Evolutionary conservation across 257 asterid species (phyloP).

Genomic region (Solanum gandarillasii): DNA sequence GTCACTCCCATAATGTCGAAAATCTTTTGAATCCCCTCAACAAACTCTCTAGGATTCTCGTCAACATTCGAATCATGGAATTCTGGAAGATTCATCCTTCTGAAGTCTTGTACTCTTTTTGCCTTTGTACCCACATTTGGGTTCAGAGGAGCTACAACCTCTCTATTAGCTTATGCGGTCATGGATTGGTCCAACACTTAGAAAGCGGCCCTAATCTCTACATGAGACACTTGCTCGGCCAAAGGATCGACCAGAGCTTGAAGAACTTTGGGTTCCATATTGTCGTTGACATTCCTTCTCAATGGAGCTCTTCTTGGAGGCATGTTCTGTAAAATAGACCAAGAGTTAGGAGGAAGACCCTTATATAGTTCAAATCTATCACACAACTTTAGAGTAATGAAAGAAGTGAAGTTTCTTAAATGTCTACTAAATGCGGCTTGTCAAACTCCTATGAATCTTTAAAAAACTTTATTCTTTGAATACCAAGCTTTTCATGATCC

Average conservation of each 20-base stretch:
- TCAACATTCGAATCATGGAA: not conserved
- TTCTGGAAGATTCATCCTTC: not conserved
- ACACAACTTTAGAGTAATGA: not conserved
- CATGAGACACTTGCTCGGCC: not conserved
- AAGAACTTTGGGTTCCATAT: not conserved
- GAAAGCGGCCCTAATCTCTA: not conserved
- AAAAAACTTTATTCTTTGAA: not conserved
- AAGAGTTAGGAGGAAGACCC: not conserved
- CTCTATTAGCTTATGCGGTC: not conserved
- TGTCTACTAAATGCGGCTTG: not conserved
- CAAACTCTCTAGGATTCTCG: not conserved
- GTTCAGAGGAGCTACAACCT: not conserved
- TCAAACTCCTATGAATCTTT: not conserved
- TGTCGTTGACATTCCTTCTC: not conserved
- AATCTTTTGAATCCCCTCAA: not conserved
- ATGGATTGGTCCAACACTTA: not conserved
- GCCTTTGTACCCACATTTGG: not conserved
- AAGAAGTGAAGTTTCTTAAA: not conserved
- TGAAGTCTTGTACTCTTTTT: not conserved
- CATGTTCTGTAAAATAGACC: not conserved
- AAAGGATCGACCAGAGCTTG: not conserved
- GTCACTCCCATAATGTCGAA: not conserved
- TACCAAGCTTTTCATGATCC: not conserved
- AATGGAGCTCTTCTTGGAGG: not conserved
- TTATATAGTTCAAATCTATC: not conserved